Percentiles rank a stretch among this genome's conserved stretches.
These are phyloP conservation scores for Colletotrichum theobromicola DNA, from an alignment of 2,329 filamentous ascomycete genomes.

Conservation along the genomic window DNA sequence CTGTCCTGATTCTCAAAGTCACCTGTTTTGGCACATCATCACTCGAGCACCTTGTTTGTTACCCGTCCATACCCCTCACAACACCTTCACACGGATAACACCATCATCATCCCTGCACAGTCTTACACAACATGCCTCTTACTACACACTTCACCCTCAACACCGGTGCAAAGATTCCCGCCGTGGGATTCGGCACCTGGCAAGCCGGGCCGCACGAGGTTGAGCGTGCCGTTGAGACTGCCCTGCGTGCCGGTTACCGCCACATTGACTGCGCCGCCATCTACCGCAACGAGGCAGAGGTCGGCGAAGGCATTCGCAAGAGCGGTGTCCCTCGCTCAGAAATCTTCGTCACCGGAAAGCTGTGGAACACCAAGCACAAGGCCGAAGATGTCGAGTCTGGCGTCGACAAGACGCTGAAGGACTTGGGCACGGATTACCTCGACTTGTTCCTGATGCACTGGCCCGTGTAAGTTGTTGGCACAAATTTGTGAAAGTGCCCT, in stretches of 20 bases:
- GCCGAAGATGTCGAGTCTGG: conserved; percentile 53
- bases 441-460: conserved; percentile 59
- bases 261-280: conserved; percentile 54
- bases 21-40: neutral
- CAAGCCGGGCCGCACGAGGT: conserved; percentile 44
- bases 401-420: conserved; percentile 51
- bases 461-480: conserved; percentile 36
- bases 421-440: conserved; percentile 57
- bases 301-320: conserved; percentile 46
- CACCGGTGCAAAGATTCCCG: conserved; percentile 24
- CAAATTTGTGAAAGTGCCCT: neutral
- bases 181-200: conserved; percentile 26
- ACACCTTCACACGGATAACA: neutral
- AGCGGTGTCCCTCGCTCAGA: conserved; percentile 42
- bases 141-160: conserved; percentile 24
- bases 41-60: neutral
- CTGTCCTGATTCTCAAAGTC: neutral
- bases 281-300: conserved; percentile 50
- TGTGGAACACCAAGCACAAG: conserved; percentile 63
- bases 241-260: conserved; percentile 48
- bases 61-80: neutral
- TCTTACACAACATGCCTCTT: conserved; percentile 15
- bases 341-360: conserved; percentile 62
- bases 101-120: neutral
- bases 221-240: conserved; percentile 50